phyloP scores from a whole-genome alignment of 345 rosid genomes.

The Hypericum androsaemum region DNA sequence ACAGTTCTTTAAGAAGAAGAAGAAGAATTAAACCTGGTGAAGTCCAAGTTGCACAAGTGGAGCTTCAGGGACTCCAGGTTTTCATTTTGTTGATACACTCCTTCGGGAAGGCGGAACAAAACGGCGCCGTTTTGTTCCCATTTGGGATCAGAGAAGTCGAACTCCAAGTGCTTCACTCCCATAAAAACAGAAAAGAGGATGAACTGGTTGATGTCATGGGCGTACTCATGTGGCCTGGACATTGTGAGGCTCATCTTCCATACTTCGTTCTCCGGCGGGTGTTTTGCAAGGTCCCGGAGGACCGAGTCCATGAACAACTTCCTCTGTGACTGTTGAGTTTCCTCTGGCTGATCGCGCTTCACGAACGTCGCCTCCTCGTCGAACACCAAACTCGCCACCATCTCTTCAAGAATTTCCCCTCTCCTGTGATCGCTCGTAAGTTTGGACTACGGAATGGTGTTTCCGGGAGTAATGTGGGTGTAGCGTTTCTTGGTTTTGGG shows the following conservation, averaged over 20 bases:
- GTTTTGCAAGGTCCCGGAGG: conserved; percentile 10
- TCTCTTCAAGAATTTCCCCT: too few species aligned
- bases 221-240: conserved; percentile 17
- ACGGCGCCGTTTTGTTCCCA: conserved; percentile 11
- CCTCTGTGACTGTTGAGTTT: conserved; percentile 6
- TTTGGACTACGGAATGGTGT: too few species aligned
- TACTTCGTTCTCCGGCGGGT: not conserved
- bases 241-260: conserved; percentile 15
- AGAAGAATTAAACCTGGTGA: not conserved
- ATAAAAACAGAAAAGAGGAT: conserved; percentile 15
- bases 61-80: conserved; percentile 23
- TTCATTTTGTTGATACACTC: conserved; percentile 4
- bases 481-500: too few species aligned
- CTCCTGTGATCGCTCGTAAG: too few species aligned
- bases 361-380: conserved; percentile 19
- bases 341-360: not conserved
- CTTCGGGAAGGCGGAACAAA: conserved; percentile 13
- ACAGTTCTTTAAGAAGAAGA: too few species aligned
- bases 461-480: too few species aligned
- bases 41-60: conserved; percentile 19
- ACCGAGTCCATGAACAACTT: conserved; percentile 13
- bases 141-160: conserved; percentile 28
- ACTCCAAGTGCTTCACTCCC: conserved; percentile 13
- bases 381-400: conserved; percentile 13
- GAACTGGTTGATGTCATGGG: conserved; percentile 2